Percentiles rank a stretch among this genome's conserved stretches.
Conservation (phyloP, 352 stramenopile genomes). For the Phytophthora uliginosa region DNA sequence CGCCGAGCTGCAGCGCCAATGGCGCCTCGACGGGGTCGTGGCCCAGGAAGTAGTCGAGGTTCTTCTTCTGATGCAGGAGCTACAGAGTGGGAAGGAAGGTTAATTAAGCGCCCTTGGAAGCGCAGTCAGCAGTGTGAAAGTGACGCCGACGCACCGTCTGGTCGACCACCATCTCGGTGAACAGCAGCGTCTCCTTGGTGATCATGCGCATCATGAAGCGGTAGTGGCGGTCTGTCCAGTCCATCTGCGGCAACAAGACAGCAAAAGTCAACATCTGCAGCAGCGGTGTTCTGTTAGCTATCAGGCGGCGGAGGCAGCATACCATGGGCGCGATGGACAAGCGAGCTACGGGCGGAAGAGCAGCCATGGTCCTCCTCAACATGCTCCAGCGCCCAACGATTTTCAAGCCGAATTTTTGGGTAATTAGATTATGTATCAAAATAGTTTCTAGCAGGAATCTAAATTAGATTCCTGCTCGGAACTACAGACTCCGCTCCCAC, state of each 20-base stretch:
- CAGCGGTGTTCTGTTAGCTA: neutral
- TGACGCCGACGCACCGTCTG: slow-evolving; percentile 86
- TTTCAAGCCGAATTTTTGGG: too few species aligned
- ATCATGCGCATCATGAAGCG: slow-evolving; percentile 96
- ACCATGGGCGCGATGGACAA: slow-evolving; percentile 84
- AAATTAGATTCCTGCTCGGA: too few species aligned
- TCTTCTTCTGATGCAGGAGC: slow-evolving; percentile 87
- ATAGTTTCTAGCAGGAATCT: too few species aligned
- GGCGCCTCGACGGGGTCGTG: slow-evolving; percentile 89
- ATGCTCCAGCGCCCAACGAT: slow-evolving; percentile 31
- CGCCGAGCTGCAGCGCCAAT: slow-evolving; percentile 96
- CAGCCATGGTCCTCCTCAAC: slow-evolving; percentile 44
- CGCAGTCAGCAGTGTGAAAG: neutral
- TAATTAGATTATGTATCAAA: too few species aligned
- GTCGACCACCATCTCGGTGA: slow-evolving; percentile 99
- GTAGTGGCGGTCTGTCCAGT: slow-evolving; percentile 98
- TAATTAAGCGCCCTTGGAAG: neutral
- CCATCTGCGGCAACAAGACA: slow-evolving; percentile 87
- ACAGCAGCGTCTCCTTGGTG: slow-evolving; percentile 95
- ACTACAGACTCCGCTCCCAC: too few species aligned
- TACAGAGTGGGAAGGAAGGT: slow-evolving; percentile 16
- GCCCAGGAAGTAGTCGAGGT: slow-evolving; percentile 92
- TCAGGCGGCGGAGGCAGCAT: neutral
- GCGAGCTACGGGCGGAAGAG: slow-evolving; percentile 51
- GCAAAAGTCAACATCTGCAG: neutral